A percentile compares a stretch with the other conserved stretches of the same genome.
These are phyloP conservation scores for Aspergillus sp. DNA, from an alignment of 2,329 filamentous ascomycete genomes.

Conservation along the genomic window DNA sequence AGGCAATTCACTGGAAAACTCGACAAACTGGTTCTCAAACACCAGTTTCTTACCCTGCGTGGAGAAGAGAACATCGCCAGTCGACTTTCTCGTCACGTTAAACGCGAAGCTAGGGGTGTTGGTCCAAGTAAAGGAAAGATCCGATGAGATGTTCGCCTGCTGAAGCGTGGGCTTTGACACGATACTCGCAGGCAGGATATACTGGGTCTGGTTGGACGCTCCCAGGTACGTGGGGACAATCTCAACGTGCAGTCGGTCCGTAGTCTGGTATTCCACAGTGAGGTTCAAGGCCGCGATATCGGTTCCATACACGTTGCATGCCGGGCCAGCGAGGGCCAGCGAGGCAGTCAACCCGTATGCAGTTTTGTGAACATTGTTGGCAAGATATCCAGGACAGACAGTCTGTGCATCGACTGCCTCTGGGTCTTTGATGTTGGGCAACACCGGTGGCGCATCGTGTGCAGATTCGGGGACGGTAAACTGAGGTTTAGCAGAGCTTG, in stretches of 20 bases:
- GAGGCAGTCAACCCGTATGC: constrained; percentile 47
- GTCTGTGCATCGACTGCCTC: neutral
- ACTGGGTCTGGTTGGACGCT: neutral
- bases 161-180: constrained; percentile 46
- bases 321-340: constrained; percentile 60
- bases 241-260: constrained; percentile 61
- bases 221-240: constrained; percentile 33
- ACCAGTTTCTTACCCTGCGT: constrained; percentile 59
- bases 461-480: neutral
- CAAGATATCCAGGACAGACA: constrained; percentile 1
- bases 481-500: neutral
- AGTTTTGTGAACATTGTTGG: neutral
- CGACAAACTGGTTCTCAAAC: constrained; percentile 71
- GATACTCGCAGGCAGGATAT: neutral
- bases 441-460: neutral
- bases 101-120: constrained; percentile 58
- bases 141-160: constrained; percentile 61
- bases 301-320: constrained; percentile 54
- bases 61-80: constrained; percentile 50
- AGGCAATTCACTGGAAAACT: constrained; percentile 62
- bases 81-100: constrained; percentile 37
- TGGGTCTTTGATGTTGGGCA: constrained; percentile 1
- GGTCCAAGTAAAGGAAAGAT: constrained; percentile 49
- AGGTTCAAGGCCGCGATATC: constrained; percentile 51
- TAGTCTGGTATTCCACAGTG: constrained; percentile 52